Base-by-base conservation (phyloP, 768 basidiomycete genomes). In the Boletus insuetus region DNA sequence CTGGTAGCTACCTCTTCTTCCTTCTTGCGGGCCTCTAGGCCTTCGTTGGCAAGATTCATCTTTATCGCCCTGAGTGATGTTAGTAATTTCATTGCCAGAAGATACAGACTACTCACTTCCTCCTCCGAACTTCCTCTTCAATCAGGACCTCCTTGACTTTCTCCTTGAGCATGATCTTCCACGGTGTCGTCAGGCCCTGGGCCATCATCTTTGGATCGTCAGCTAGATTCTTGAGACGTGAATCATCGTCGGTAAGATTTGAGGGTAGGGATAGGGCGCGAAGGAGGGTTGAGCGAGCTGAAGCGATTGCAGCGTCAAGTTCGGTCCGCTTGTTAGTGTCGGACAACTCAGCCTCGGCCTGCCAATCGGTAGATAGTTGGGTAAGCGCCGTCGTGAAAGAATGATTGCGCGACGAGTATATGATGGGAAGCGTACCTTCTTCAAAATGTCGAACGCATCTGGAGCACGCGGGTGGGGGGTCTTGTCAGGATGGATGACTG, bases 401-500 rank as follows among this genome's bases (percentile, higher is more conserved):
- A 40, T 29, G 38, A 37, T 17, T 32, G 38, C 29, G 37, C 34
- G 41, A 38, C 8, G 24, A 34, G 24, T 37, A 37, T 3, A 37
- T 37, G 24, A 24, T 5, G 5, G 32, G 9, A 14, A 12, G 59
- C 73, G 12, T 48, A 89, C 92, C 84, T 97, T 96, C 78, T 97
- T 97, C 45, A 97, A 79, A 34, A 93, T 67, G 71, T 96, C 94
- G 68, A 97, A 97, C 1, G 94, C 94, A 73, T 97, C 92, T 64
- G 92, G 87, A 48, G 92, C 91, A 64, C 85, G 83, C 29, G 82
- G 78, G 74, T 97, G 92, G 69, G 90, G 77, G 64, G 89, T 89
- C 80, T 98, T 99, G 79, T 99, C 97, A 58, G 97, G 97, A 79
- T 99, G 97, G 66, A 99, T 98, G 73, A 97, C 91, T 94, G 69